Percentiles rank a stretch among this genome's conserved stretches.
Conservation (phyloP, 139 green algal genomes). For the Chlamydomonas urium region DNA sequence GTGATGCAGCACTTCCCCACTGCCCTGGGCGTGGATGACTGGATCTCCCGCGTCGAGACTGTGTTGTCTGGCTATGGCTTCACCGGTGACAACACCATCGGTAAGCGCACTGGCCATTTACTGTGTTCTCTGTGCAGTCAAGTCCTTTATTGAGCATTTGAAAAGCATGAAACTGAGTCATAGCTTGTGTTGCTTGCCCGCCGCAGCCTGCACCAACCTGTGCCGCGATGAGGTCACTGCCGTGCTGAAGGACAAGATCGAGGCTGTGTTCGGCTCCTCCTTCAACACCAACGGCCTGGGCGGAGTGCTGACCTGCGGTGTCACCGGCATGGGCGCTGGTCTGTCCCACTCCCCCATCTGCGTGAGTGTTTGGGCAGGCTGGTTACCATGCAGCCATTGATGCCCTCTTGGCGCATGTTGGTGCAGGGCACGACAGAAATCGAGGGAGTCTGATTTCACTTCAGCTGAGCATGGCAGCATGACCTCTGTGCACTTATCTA, state of each 20-base stretch:
- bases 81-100: constrained; percentile 46
- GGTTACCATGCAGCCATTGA: no score
- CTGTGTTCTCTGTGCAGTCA: no score
- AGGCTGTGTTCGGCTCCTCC: constrained; percentile 66
- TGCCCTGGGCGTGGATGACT: no score
- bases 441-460: no score
- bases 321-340: constrained; percentile 64
- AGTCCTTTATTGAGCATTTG: neutral
- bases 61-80: constrained; percentile 67
- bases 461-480: no score
- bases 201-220: constrained; percentile 74
- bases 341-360: constrained; percentile 48
- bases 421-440: no score
- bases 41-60: no score
- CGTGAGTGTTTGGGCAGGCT: no score
- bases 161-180: constrained; percentile 34
- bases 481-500: no score
- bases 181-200: neutral
- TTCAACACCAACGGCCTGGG: constrained; percentile 83
- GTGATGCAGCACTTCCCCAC: constrained; percentile 55
- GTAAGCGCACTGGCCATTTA: no score
- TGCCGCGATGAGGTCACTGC: constrained; percentile 84
- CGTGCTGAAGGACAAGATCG: constrained; percentile 73
- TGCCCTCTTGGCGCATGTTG: no score
- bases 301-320: constrained; percentile 78